Percentiles rank a stretch among this genome's conserved stretches.
These are phyloP conservation scores for Huntiella savannae DNA, from an alignment of 2,329 filamentous ascomycete species.

Conservation along the genomic window DNA sequence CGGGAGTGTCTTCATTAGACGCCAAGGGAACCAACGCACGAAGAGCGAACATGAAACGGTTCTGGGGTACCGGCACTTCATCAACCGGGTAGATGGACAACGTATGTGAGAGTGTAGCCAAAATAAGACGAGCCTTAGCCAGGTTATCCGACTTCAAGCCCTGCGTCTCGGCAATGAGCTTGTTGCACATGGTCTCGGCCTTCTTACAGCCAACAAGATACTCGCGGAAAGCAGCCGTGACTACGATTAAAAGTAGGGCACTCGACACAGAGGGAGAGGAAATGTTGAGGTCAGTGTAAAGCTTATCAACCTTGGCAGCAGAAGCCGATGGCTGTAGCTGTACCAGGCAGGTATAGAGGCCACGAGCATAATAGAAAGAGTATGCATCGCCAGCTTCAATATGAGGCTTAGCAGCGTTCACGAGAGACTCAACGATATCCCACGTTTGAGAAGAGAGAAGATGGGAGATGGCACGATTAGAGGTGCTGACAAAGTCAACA, in stretches of 20 bases:
- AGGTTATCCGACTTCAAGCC: constrained; percentile 21
- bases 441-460: background rate
- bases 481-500: background rate
- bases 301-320: background rate
- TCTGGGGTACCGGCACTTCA: constrained; percentile 37
- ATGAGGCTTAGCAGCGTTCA: background rate
- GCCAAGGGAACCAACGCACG: constrained; percentile 42
- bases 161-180: constrained; percentile 40
- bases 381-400: background rate
- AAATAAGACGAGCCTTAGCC: background rate
- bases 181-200: constrained; percentile 28
- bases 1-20: background rate
- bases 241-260: background rate
- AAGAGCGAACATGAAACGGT: constrained; percentile 65
- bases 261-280: constrained; percentile 16
- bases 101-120: constrained; percentile 14
- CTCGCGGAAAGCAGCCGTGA: constrained; percentile 18
- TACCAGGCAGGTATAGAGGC: background rate
- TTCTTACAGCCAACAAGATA: background rate
- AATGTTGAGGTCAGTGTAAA: constrained; percentile 25
- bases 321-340: background rate
- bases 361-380: background rate
- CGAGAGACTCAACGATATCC: background rate
- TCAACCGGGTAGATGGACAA: constrained; percentile 31
- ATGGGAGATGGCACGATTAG: background rate